phyloP scores from a whole-genome alignment of 306 rosid genomes.

The Chamaecrista fasciculata region DNA sequence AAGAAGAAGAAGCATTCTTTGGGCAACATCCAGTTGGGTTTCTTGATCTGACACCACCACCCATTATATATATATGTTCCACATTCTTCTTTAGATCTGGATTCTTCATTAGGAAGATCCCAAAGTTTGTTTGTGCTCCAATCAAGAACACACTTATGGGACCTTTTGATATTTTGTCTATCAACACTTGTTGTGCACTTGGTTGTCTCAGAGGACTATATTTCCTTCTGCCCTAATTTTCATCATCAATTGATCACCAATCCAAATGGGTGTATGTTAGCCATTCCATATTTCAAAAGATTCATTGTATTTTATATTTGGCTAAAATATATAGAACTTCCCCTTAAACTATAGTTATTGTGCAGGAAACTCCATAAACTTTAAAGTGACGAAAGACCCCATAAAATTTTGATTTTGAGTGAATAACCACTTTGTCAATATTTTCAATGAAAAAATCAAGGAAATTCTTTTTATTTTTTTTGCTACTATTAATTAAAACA shows the following conservation, averaged over 20 bases:
- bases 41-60: slow-evolving; percentile 83
- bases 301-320: too few relatives aligned
- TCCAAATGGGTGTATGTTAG: background rate
- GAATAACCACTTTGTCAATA: too few relatives aligned
- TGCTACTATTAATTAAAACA: too few relatives aligned
- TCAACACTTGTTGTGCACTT: slow-evolving; percentile 85
- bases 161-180: slow-evolving; percentile 71
- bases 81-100: slow-evolving; percentile 80
- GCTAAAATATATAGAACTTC: too few relatives aligned
- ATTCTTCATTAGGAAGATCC: slow-evolving; percentile 74
- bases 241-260: slow-evolving; percentile 26
- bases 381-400: too few relatives aligned
- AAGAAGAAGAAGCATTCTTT: slow-evolving; percentile 44
- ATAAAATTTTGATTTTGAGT: too few relatives aligned
- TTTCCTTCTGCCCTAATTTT: slow-evolving; percentile 63
- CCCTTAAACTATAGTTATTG: too few relatives aligned
- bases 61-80: slow-evolving; percentile 84
- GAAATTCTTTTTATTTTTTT: too few relatives aligned
- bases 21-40: slow-evolving; percentile 94
- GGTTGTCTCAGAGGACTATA: slow-evolving; percentile 67
- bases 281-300: too few relatives aligned
- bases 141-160: slow-evolving; percentile 55
- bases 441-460: too few relatives aligned
- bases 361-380: too few relatives aligned
- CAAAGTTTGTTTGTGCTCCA: slow-evolving; percentile 87